phyloP scores from a whole-genome alignment of 169 alveolate genomes.

The Eimeria maxima region DNA sequence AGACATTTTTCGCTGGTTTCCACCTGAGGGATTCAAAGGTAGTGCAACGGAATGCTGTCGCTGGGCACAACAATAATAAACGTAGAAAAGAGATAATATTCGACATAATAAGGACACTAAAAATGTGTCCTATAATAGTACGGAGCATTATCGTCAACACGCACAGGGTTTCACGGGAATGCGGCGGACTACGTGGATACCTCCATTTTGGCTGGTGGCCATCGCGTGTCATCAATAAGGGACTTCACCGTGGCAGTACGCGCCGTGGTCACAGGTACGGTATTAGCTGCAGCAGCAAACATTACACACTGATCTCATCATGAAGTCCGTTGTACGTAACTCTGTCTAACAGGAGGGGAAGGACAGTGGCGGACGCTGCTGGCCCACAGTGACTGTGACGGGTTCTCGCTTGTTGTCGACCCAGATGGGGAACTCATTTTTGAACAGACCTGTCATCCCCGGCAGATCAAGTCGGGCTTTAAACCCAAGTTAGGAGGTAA shows the following conservation, averaged over 20 bases:
- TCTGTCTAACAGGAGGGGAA: slow-evolving; percentile 47
- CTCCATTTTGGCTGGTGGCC: slow-evolving; percentile 84
- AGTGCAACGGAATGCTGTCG: neutral
- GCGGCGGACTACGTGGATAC: slow-evolving; percentile 85
- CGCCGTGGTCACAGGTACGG: slow-evolving; percentile 85
- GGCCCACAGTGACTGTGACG: slow-evolving; percentile 91
- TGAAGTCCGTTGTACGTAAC: neutral
- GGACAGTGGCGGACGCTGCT: slow-evolving; percentile 86
- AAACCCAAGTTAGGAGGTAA: slow-evolving; percentile 57
- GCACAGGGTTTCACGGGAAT: slow-evolving; percentile 87
- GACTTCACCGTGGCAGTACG: slow-evolving; percentile 86
- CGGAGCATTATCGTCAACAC: neutral
- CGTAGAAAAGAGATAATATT: neutral
- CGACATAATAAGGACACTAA: neutral
- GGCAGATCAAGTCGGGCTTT: slow-evolving; percentile 66
- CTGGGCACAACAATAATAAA: neutral
- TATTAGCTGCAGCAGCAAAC: neutral
- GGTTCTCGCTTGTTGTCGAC: slow-evolving; percentile 89
- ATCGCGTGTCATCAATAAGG: slow-evolving; percentile 79
- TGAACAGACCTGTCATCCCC: slow-evolving; percentile 88
- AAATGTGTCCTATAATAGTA: neutral
- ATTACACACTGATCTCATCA: neutral
- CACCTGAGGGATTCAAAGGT: slow-evolving; percentile 64
- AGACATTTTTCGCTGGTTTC: slow-evolving; percentile 82
- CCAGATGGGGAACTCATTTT: slow-evolving; percentile 89